These are phyloP conservation scores for Phyllosticta citriasiana DNA, from an alignment of 2,329 filamentous ascomycete genomes.

Conservation along the genomic window DNA sequence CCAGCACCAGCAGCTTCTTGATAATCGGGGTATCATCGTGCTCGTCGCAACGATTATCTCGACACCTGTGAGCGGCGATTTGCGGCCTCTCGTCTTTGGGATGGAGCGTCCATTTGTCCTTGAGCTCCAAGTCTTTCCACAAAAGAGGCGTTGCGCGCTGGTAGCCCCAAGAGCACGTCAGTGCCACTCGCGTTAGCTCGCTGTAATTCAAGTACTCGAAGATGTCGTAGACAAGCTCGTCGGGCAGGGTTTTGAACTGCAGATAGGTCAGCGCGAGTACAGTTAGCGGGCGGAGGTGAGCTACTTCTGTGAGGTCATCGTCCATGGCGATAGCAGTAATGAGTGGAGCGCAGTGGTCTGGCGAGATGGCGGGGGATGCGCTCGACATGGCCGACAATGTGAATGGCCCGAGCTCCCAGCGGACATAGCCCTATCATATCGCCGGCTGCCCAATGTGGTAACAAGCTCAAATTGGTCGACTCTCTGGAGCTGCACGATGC, in stretches of 20 bases:
- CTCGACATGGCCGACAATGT: neutral
- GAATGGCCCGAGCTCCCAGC: neutral
- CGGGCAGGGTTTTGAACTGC: conserved; percentile 21
- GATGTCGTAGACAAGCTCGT: conserved; percentile 33
- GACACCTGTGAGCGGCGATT: neutral
- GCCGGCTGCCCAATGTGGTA: neutral
- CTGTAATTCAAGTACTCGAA: conserved; percentile 22
- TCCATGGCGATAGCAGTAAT: neutral
- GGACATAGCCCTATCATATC: neutral
- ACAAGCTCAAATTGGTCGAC: neutral
- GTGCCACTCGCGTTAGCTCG: conserved; percentile 24
- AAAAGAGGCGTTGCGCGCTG: conserved; percentile 27
- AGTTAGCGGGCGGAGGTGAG: neutral
- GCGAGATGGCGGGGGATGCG: neutral
- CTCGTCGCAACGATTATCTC: conserved; percentile 15
- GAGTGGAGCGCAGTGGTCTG: neutral
- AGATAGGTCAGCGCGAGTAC: neutral
- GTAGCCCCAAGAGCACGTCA: conserved; percentile 27
- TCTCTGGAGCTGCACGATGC: too few species aligned
- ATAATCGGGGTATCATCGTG: conserved; percentile 36
- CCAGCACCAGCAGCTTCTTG: conserved; percentile 32
- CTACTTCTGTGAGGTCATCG: neutral
- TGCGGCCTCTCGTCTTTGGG: conserved; percentile 12
- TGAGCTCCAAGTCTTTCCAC: conserved; percentile 32
- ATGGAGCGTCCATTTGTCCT: conserved; percentile 28